Base-by-base conservation (phyloP, 2,329 filamentous ascomycete species). In the Bretziella fagacearum region DNA sequence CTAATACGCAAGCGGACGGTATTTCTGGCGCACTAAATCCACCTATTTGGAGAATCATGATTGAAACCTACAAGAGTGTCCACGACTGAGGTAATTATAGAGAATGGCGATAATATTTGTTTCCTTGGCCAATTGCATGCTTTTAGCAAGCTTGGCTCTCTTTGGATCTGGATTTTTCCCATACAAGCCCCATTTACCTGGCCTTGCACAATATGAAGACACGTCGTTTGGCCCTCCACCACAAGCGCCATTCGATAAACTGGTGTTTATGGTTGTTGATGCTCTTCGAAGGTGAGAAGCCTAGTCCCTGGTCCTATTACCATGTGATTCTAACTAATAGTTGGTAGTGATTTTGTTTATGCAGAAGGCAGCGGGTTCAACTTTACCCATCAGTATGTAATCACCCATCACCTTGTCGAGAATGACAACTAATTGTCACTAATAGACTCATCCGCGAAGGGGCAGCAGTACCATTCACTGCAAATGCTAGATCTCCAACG, bases 261-360 rank as follows among this genome's bases (percentile, higher is more conserved):
- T 96, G 46, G 70, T 98, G 46, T 95, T 98, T 61, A 96, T 98
- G 89, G 86, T 98, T 5, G 82, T 98, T 23, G 91, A 98, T 71
- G 89, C 91, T 20, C 63, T 98, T 60, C 74, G 87, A 62, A 93
- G 84, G 83, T 86, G 70, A 51, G 59, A 22, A 22, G 26, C 3
- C 10, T 27, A 23, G 5, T 20, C 15, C 17, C 23, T 11, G 3
- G 11, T 41, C 20, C n/a, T n/a, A 6, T 20, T 40, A 20, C 6
- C 13, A 26, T 29, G 13, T 22, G 10, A 17, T 40, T 13, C 33
- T 22, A 13, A 18, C 53, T 58, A 45, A 63, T 50, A 47, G 10
- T 26, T 33, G 4, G 20, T 53, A 93, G 87, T 65, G 89, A 96
- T 58, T 96, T 96, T 65, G 91, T 98, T 23, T 98, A 84, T 60